A percentile compares a stretch with the other conserved stretches of the same genome.
Conservation (phyloP, 2,329 filamentous ascomycete species). For the Nigrospora sphaerica region DNA sequence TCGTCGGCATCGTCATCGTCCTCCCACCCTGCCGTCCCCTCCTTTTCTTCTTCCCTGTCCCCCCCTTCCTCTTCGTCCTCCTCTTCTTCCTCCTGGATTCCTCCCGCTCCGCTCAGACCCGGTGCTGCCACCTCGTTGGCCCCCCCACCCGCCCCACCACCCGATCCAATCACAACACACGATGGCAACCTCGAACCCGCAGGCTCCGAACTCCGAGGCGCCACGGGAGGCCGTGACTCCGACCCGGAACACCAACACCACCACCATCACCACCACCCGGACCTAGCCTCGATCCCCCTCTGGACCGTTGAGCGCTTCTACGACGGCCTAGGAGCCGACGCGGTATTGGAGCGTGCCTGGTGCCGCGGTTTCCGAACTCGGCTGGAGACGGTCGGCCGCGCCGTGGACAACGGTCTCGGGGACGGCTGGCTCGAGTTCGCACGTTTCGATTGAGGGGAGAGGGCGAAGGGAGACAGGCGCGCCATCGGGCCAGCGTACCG, state of each 20-base stretch:
- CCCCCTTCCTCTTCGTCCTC: too few relatives aligned
- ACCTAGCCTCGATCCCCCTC: constrained; percentile 20
- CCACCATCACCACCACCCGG: constrained; percentile 10
- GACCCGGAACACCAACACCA: too few relatives aligned
- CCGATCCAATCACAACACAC: too few relatives aligned
- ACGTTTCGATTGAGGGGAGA: constrained; percentile 13
- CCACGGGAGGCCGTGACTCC: constrained; percentile 1
- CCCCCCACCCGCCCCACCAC: too few relatives aligned
- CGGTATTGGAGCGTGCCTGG: constrained; percentile 18
- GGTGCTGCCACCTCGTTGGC: too few relatives aligned
- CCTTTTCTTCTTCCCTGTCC: too few relatives aligned
- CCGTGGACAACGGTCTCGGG: constrained; percentile 6
- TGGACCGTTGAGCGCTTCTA: constrained; percentile 18
- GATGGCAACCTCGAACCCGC: too few relatives aligned
- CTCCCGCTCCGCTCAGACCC: too few relatives aligned
- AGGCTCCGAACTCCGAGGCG: too few relatives aligned
- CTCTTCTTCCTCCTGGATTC: too few relatives aligned
- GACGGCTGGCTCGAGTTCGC: constrained; percentile 15
- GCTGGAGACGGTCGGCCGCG: constrained; percentile 10
- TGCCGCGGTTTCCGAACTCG: constrained; percentile 13
- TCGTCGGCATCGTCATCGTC: background rate
- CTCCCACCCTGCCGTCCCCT: too few relatives aligned
- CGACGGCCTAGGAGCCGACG: constrained; percentile 13
- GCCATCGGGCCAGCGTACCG: too few relatives aligned
- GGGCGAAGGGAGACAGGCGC: background rate